Conservation (phyloP, 768 basidiomycete species). For the Leccinum sublutescens region DNA sequence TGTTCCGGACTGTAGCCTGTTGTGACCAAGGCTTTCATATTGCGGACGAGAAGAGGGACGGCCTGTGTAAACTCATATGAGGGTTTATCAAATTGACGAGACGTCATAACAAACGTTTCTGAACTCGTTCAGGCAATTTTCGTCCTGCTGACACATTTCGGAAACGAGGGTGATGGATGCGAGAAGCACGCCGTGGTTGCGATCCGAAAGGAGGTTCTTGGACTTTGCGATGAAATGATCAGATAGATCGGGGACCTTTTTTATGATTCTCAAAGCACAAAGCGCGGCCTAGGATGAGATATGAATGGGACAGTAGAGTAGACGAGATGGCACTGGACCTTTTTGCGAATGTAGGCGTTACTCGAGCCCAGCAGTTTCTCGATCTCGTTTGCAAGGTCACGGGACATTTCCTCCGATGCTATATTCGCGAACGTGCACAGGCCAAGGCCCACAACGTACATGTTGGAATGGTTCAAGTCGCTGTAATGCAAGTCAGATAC, state of each 20-base stretch:
- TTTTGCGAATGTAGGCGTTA: constrained; percentile 98
- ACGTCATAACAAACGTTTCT: constrained; percentile 62
- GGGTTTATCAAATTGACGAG: neutral
- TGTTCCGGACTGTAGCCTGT: constrained; percentile 99
- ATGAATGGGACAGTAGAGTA: neutral
- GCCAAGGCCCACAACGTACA: constrained; percentile 97
- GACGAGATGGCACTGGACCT: constrained; percentile 48
- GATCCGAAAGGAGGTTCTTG: constrained; percentile 88
- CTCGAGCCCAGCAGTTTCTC: constrained; percentile 96
- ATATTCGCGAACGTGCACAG: constrained; percentile 99
- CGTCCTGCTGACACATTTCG: constrained; percentile 88
- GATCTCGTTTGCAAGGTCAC: constrained; percentile 96
- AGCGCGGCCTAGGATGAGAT: constrained; percentile 70
- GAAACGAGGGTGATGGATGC: constrained; percentile 93
- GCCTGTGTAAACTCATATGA: constrained; percentile 49
- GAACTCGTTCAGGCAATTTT: constrained; percentile 75
- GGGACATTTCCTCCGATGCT: constrained; percentile 98
- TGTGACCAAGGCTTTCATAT: constrained; percentile 91
- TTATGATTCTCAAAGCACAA: constrained; percentile 90
- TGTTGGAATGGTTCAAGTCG: constrained; percentile 99
- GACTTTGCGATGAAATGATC: constrained; percentile 90
- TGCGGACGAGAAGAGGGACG: constrained; percentile 89
- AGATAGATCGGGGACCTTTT: constrained; percentile 92
- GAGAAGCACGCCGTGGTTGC: constrained; percentile 95
- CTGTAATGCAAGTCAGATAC: constrained; percentile 40